These are phyloP conservation scores for Kalmusia sp. DNA, from an alignment of 2,329 filamentous ascomycete genomes.

Conservation along the genomic window DNA sequence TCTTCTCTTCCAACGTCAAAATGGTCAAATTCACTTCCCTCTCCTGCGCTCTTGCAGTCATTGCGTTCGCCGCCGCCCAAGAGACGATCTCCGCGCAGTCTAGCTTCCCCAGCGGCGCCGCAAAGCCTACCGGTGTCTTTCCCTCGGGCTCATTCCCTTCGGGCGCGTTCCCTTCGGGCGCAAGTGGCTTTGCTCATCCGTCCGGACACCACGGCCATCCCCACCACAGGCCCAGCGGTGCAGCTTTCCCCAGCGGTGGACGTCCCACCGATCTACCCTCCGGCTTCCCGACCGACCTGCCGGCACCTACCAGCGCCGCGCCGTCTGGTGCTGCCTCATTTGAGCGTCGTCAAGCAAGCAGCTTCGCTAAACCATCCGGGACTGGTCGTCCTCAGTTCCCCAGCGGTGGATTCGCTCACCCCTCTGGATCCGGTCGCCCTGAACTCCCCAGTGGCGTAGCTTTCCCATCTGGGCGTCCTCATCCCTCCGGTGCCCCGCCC, in stretches of 20 bases:
- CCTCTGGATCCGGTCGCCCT: not conserved
- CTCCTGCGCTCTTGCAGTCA: slow-evolving; percentile 2
- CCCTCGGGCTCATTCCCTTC: not conserved
- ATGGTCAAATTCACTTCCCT: slow-evolving; percentile 4
- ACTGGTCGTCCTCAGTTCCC: not conserved
- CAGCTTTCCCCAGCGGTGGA: too few species aligned
- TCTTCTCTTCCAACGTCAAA: not conserved
- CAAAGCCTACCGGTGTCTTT: not conserved
- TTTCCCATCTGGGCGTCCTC: not conserved
- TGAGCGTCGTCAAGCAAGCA: not conserved
- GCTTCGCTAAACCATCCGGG: not conserved
- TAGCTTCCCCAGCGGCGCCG: not conserved
- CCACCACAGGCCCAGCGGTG: not conserved
- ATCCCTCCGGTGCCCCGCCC: not conserved
- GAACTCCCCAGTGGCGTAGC: not conserved
- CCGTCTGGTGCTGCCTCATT: not conserved
- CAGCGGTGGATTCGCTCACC: not conserved
- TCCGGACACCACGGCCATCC: not conserved
- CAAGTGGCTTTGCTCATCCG: not conserved
- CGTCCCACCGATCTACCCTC: too few species aligned
- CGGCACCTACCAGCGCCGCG: not conserved
- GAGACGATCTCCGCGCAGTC: not conserved
- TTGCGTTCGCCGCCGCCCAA: slow-evolving; percentile 2
- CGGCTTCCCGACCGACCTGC: not conserved
- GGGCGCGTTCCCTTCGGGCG: not conserved